Evolutionary conservation across 257 asterid species (phyloP).

Genomic region (Ajuga chamaepitys): DNA sequence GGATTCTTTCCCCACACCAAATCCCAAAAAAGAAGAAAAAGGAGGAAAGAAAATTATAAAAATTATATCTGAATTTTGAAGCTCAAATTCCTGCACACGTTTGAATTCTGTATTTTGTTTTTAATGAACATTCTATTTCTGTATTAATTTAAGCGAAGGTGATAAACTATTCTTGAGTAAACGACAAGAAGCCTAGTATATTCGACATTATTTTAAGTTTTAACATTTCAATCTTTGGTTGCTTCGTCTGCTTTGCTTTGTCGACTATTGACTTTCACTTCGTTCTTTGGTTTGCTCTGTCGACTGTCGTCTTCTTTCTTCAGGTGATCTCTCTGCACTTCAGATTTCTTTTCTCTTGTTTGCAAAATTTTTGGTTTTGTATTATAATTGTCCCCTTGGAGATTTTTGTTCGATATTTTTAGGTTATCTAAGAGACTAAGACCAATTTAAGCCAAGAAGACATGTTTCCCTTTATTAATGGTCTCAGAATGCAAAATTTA

Average conservation of each 20-base stretch:
- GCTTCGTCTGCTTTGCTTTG: neutral
- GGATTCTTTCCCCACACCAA: too few species aligned
- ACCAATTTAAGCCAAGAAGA: neutral
- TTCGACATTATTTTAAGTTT: too few species aligned
- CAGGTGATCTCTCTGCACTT: conserved; percentile 5
- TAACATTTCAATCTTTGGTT: neutral
- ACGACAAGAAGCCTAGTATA: too few species aligned
- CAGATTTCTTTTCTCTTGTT: neutral
- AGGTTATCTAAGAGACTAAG: neutral
- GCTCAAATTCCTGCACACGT: too few species aligned
- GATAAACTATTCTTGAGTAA: too few species aligned
- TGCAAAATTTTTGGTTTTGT: neutral
- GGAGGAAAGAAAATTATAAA: too few species aligned
- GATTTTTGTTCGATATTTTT: neutral
- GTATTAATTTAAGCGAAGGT: too few species aligned
- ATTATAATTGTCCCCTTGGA: neutral
- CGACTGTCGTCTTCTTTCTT: conserved; percentile 7
- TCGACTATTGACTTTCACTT: neutral
- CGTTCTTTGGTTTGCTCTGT: neutral
- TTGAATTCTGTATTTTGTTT: too few species aligned
- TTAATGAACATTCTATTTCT: too few species aligned
- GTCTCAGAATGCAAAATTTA: neutral
- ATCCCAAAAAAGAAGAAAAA: too few species aligned
- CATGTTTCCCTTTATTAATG: neutral
- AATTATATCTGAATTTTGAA: too few species aligned